Base-by-base conservation (phyloP, 768 basidiomycete genomes). In the Dendrothele bispora region DNA sequence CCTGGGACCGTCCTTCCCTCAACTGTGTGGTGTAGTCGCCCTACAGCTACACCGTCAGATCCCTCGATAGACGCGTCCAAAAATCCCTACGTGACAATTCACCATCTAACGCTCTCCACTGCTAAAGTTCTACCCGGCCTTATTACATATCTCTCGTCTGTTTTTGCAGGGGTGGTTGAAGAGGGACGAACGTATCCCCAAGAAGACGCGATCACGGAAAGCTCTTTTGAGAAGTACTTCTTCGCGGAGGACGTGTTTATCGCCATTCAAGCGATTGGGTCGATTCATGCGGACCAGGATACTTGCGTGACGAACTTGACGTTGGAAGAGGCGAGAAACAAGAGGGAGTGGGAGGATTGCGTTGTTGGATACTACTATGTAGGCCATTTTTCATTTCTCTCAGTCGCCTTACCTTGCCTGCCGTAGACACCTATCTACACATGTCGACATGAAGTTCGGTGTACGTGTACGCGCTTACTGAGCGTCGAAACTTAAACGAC, bases 111-210 rank as follows among this genome's bases (percentile, higher is more conserved):
- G 7, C 62, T 75, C 7, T 52, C 64, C 20, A 62, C 69, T 5
- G 74, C 77, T n/a, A 61, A 55, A 34, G 48, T 50, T 21, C 53
- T 72, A 18, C 60, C 72, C 3, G 84, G 80, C 21, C 67, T 92
- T 30, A 59, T 88, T 46, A 74, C 82, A 18, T 78, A 84, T 57
- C 75, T 91, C 15, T 75, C 76, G 52, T 30, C 49, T 26, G 69
- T 82, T 21, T 95, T 95, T 64, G 78, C 80, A n/a, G 71, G 73
- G 43, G 90, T 88, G 56, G 72, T 95, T 11, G 84, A 83, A 47
- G 78, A 78, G 38, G 94, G 94, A 1, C 58, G 70, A 52, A 91
- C 93, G 7, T 95, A 95, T 64, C 92, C 93, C 0, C 93, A 95
- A 65, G 88, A 92, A 65, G 77, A 75, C 32, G 68, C 75, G 15